phyloP scores from a whole-genome alignment of 768 basidiomycete species.

The Trichaptum fuscoviolaceum region DNA sequence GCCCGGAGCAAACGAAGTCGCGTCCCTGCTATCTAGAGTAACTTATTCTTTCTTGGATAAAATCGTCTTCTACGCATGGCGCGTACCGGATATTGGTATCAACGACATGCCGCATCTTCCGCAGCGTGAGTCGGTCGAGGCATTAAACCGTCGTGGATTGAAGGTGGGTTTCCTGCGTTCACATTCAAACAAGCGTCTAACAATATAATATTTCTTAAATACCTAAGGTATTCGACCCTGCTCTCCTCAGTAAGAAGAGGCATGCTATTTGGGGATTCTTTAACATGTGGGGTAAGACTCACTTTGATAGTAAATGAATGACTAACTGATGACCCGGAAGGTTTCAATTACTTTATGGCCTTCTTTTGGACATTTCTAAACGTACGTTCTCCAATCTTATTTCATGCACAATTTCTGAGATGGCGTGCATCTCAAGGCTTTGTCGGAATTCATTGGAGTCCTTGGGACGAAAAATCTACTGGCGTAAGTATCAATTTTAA shows the following conservation, averaged over 20 bases:
- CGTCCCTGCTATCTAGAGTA: not conserved
- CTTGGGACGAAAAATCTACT: not conserved
- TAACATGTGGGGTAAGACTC: not conserved
- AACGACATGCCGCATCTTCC: slow-evolving; percentile 2
- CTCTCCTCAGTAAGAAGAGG: not conserved
- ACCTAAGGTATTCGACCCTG: not conserved
- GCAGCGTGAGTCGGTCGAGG: not conserved
- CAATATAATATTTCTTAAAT: not conserved
- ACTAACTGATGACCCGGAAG: not conserved
- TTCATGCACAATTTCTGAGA: not conserved
- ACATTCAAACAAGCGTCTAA: not conserved
- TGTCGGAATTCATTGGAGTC: not conserved
- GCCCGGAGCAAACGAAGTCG: not conserved
- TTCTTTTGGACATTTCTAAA: not conserved
- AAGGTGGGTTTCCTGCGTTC: not conserved
- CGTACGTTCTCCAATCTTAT: not conserved
- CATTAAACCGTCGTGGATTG: not conserved
- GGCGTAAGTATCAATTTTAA: not conserved
- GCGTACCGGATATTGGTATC: slow-evolving; percentile 1
- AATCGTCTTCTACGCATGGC: slow-evolving; percentile 3
- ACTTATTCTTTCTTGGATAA: slow-evolving; percentile 3
- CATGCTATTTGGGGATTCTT: not conserved
- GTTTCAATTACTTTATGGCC: not conserved
- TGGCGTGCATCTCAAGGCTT: not conserved
- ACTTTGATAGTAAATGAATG: not conserved